A percentile compares a stretch with the other conserved stretches of the same genome.
Evolutionary conservation across 2,329 filamentous ascomycete species (phyloP).

Genomic region (Leptoxyphium fumago): DNA sequence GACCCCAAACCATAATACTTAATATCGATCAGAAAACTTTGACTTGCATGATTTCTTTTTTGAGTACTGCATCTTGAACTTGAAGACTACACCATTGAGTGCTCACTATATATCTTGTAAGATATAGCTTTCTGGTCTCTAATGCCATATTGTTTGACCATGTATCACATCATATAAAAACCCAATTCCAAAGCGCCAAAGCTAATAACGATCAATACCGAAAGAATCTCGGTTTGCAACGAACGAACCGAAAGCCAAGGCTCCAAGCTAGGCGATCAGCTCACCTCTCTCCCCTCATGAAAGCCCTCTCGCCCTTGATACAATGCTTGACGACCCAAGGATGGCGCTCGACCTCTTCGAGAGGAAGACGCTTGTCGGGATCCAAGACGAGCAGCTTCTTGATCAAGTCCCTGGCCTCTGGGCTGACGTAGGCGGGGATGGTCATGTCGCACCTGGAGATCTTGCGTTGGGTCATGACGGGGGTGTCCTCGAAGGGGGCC

Average conservation of each 20-base stretch:
- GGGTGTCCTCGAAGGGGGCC: conserved; percentile 92
- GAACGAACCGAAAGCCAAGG: no score
- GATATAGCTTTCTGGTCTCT: background rate
- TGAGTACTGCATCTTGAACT: background rate
- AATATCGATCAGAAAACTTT: no score
- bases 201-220: no score
- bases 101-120: no score
- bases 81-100: no score
- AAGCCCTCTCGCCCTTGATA: conserved; percentile 36
- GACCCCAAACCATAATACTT: background rate
- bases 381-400: conserved; percentile 82
- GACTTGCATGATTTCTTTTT: background rate
- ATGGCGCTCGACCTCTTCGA: conserved; percentile 78
- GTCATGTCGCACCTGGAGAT: conserved; percentile 87
- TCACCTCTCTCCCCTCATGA: conserved; percentile 26
- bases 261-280: no score
- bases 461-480: conserved; percentile 81
- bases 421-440: conserved; percentile 76
- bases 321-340: conserved; percentile 98
- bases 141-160: background rate
- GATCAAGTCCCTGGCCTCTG: conserved; percentile 83
- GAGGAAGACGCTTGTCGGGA: conserved; percentile 79
- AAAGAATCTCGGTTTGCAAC: no score
- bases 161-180: no score
- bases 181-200: no score